Conservation (phyloP, 176 grass and related monocot genomes). For the Triticum urartu region DNA sequence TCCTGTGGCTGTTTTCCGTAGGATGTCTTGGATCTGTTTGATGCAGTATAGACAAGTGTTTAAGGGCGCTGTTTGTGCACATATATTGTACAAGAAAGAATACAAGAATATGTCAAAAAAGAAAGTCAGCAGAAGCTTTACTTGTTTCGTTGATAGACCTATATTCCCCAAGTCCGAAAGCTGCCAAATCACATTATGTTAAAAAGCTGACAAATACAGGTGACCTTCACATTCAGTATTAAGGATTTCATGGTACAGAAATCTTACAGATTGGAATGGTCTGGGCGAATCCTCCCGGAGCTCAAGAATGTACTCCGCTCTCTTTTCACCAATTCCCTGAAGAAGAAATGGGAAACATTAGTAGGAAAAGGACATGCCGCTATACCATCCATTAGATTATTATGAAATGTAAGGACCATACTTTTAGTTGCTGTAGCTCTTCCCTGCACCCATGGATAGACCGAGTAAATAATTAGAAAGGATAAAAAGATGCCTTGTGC, state of each 20-base stretch:
- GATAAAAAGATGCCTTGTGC: not conserved
- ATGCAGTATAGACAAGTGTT: not conserved
- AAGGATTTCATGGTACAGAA: not conserved
- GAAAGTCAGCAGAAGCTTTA: slow-evolving; percentile 22
- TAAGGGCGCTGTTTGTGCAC: not conserved
- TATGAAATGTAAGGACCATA: slow-evolving; percentile 27
- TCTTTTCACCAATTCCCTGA: slow-evolving; percentile 85
- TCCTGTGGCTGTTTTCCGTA: slow-evolving; percentile 54
- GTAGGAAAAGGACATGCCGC: slow-evolving; percentile 18
- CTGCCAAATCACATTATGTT: slow-evolving; percentile 48
- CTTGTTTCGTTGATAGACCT: slow-evolving; percentile 84
- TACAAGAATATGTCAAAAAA: not conserved
- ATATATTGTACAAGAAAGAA: not conserved
- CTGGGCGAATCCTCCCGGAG: slow-evolving; percentile 58
- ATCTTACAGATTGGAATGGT: slow-evolving; percentile 86
- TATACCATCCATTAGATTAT: slow-evolving; percentile 23
- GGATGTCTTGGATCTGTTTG: slow-evolving; percentile 56
- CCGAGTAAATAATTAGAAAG: slow-evolving; percentile 33
- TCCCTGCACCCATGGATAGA: slow-evolving; percentile 63
- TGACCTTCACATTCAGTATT: not conserved
- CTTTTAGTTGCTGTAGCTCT: slow-evolving; percentile 82
- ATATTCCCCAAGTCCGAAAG: slow-evolving; percentile 79
- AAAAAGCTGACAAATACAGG: slow-evolving; percentile 24
- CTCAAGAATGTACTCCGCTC: slow-evolving; percentile 90
- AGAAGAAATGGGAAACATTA: slow-evolving; percentile 8